A percentile compares a stretch with the other conserved stretches of the same genome.
phyloP scores from a whole-genome alignment of 2,329 filamentous ascomycete species.

The Cladosporium sp. region DNA sequence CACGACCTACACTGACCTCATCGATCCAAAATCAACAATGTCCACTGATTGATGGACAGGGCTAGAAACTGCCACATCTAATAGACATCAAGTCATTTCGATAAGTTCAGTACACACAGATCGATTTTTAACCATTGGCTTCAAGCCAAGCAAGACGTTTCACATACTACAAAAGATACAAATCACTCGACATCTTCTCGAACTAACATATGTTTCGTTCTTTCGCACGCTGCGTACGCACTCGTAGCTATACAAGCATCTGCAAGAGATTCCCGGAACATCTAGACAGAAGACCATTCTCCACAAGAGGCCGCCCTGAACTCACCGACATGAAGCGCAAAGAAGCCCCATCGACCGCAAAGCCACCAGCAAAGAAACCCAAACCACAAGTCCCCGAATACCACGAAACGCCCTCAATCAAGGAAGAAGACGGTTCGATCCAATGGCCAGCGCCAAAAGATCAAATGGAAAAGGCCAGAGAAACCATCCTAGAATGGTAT shows the following conservation, averaged over 20 bases:
- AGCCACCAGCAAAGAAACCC: slow-evolving; percentile 26
- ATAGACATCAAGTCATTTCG: no score
- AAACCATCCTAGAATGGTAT: slow-evolving; percentile 56
- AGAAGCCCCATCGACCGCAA: slow-evolving; percentile 13
- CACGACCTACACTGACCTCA: not conserved
- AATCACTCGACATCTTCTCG: no score
- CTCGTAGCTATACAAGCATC: not conserved
- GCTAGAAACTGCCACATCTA: no score
- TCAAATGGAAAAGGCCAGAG: slow-evolving; percentile 52
- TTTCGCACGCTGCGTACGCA: not conserved
- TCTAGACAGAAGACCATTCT: not conserved
- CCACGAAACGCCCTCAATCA: slow-evolving; percentile 38
- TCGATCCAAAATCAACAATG: not conserved
- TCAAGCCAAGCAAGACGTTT: no score
- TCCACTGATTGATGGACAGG: not conserved
- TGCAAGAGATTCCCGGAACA: not conserved
- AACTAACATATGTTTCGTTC: not conserved
- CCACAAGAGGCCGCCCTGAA: not conserved
- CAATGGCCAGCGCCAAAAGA: slow-evolving; percentile 58
- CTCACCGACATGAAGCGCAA: slow-evolving; percentile 24
- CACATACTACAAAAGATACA: no score
- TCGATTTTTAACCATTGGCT: no score
- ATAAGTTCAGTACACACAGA: no score
- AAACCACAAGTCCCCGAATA: slow-evolving; percentile 39
- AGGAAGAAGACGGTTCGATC: slow-evolving; percentile 42